phyloP scores from a whole-genome alignment of 169 alveolate genomes.

The Cryptosporidium sp. region DNA sequence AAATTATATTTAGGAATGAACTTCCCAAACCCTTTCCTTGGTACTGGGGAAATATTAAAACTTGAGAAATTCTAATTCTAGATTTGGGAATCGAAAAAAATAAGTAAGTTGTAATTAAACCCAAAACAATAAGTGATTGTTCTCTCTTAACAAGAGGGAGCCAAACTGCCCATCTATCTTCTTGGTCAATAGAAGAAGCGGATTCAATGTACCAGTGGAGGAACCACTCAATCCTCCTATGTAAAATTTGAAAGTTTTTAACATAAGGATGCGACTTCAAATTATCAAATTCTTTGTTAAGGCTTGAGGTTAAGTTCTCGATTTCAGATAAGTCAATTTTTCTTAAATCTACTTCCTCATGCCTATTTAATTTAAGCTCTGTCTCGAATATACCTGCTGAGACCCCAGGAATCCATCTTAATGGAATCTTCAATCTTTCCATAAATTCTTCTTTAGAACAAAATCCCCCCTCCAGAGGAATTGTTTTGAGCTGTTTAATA shows the following conservation, averaged over 20 bases:
- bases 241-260: slow-evolving; percentile 57
- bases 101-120: slow-evolving; percentile 83
- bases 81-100: slow-evolving; percentile 82
- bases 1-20: slow-evolving; percentile 80
- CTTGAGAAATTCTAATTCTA: slow-evolving; percentile 83
- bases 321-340: slow-evolving; percentile 26
- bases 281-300: background rate
- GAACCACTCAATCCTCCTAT: slow-evolving; percentile 77
- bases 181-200: slow-evolving; percentile 77
- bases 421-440: slow-evolving; percentile 24
- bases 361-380: background rate
- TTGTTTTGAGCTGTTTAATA: slow-evolving; percentile 7
- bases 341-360: slow-evolving; percentile 2
- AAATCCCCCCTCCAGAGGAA: slow-evolving; percentile 43
- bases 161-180: slow-evolving; percentile 76
- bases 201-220: slow-evolving; percentile 76
- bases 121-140: slow-evolving; percentile 76
- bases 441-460: slow-evolving; percentile 47
- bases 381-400: background rate
- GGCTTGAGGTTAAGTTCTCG: background rate
- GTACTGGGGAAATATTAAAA: slow-evolving; percentile 83
- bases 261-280: slow-evolving; percentile 24
- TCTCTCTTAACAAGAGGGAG: slow-evolving; percentile 58
- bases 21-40: slow-evolving; percentile 83
- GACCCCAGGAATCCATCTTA: slow-evolving; percentile 19